A percentile compares a stretch with the other conserved stretches of the same genome.
Evolutionary conservation across 148 eudicot species (phyloP).

Genomic region (Diospyros lotus): DNA sequence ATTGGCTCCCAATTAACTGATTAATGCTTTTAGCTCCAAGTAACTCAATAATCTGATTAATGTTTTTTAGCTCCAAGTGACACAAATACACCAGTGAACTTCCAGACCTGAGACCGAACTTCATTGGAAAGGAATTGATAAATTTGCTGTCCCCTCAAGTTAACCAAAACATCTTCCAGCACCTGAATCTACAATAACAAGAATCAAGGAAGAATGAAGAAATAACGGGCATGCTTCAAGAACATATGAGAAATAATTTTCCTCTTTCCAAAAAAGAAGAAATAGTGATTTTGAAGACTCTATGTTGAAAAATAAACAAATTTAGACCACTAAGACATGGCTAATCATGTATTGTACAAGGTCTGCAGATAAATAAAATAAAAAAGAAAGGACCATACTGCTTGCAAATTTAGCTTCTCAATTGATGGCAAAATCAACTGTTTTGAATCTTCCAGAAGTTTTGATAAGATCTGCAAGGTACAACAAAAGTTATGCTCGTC

Average conservation of each 20-base stretch:
- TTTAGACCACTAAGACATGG: neutral
- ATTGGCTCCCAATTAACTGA: neutral
- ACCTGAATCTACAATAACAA: constrained; percentile 43
- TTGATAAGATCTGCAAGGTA: constrained; percentile 51
- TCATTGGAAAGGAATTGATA: constrained; percentile 38
- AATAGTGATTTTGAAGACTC: neutral
- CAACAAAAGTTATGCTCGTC: constrained; percentile 10
- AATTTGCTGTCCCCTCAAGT: constrained; percentile 43
- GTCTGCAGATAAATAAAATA: neutral
- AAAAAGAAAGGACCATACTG: constrained; percentile 39
- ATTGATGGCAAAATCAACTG: constrained; percentile 38
- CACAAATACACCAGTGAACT: constrained; percentile 13
- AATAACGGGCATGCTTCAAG: neutral
- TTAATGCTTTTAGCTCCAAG: constrained; percentile 2
- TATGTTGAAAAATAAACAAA: neutral
- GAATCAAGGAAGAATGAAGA: constrained; percentile 7
- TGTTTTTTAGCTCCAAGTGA: neutral
- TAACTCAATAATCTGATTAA: neutral
- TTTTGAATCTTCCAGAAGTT: constrained; percentile 32
- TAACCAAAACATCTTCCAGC: constrained; percentile 50
- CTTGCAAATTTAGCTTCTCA: constrained; percentile 39
- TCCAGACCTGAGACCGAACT: constrained; percentile 57
- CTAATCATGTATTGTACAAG: neutral
- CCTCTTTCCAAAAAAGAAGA: neutral
- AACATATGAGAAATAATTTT: neutral